phyloP scores from a whole-genome alignment of 495 filamentous ascomycete species.

The Penicillium egyptiacum region DNA sequence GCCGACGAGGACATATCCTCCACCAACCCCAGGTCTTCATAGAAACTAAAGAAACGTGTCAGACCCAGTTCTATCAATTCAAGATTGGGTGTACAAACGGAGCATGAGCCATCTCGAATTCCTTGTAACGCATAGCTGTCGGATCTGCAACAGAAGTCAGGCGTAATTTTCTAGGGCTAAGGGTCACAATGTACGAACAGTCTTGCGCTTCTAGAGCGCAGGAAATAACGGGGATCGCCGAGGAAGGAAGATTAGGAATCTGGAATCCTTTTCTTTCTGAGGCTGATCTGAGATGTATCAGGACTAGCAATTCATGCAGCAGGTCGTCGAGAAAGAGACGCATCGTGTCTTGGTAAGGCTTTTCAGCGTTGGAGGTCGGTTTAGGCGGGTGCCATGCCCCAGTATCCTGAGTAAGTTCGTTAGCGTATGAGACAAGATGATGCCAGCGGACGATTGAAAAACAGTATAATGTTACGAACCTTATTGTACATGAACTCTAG shows the following conservation, averaged over 20 bases:
- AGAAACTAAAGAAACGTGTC: slow-evolving; percentile 29
- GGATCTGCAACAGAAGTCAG: slow-evolving; percentile 30
- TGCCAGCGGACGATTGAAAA: neutral
- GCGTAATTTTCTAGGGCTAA: neutral
- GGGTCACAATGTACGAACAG: slow-evolving; percentile 36
- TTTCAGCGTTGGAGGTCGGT: slow-evolving; percentile 32
- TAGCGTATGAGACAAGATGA: slow-evolving; percentile 10
- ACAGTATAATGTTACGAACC: slow-evolving; percentile 26
- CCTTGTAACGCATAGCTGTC: slow-evolving; percentile 26
- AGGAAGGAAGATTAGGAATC: slow-evolving; percentile 27
- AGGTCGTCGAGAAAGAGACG: slow-evolving; percentile 57
- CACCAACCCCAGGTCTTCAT: slow-evolving; percentile 46
- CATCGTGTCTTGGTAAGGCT: slow-evolving; percentile 46
- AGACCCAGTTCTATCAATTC: slow-evolving; percentile 6
- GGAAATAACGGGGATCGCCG: slow-evolving; percentile 41
- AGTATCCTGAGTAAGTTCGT: slow-evolving; percentile 28
- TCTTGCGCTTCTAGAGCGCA: slow-evolving; percentile 48
- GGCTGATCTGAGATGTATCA: slow-evolving; percentile 45
- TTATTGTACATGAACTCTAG: slow-evolving; percentile 56
- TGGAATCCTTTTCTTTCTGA: slow-evolving; percentile 46
- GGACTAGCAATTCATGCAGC: slow-evolving; percentile 49
- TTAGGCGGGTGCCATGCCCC: slow-evolving; percentile 50
- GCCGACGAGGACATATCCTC: slow-evolving; percentile 42
- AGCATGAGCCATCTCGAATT: slow-evolving; percentile 39
- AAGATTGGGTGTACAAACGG: slow-evolving; percentile 6